Conservation (phyloP, 1,139 yeast species). For the Candida gigantensis region DNA sequence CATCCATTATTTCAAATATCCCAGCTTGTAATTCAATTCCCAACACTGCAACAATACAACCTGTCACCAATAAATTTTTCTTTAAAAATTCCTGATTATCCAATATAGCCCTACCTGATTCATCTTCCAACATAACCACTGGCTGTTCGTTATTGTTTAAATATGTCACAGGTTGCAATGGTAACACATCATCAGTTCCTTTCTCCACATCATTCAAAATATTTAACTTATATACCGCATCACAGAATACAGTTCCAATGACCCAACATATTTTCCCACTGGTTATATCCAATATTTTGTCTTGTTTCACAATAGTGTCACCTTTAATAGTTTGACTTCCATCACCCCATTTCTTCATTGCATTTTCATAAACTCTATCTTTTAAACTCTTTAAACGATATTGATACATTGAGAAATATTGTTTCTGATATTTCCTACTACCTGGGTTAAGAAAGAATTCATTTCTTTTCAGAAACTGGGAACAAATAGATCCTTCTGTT, state of each 20-base stretch:
- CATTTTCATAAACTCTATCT: slow-evolving; percentile 52
- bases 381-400: slow-evolving; percentile 58
- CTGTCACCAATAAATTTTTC: slow-evolving; percentile 69
- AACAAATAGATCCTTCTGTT: not conserved
- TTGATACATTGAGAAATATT: slow-evolving; percentile 75
- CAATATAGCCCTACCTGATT: slow-evolving; percentile 81
- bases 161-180: slow-evolving; percentile 34
- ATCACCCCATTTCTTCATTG: slow-evolving; percentile 45
- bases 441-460: slow-evolving; percentile 20
- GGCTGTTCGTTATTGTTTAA: slow-evolving; percentile 29
- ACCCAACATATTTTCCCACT: slow-evolving; percentile 79
- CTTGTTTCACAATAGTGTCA: slow-evolving; percentile 36
- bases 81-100: slow-evolving; percentile 60
- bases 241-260: slow-evolving; percentile 86
- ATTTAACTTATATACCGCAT: slow-evolving; percentile 81
- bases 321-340: slow-evolving; percentile 44
- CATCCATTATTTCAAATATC: slow-evolving; percentile 79
- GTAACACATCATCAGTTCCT: slow-evolving; percentile 54
- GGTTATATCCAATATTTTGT: slow-evolving; percentile 75
- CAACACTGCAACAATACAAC: slow-evolving; percentile 78
- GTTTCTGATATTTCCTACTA: slow-evolving; percentile 61
- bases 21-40: slow-evolving; percentile 90
- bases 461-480: slow-evolving; percentile 9
- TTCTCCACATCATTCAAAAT: slow-evolving; percentile 78
- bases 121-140: slow-evolving; percentile 85